Conservation (phyloP, 495 filamentous ascomycete genomes). For the Neurospora pannonica region DNA sequence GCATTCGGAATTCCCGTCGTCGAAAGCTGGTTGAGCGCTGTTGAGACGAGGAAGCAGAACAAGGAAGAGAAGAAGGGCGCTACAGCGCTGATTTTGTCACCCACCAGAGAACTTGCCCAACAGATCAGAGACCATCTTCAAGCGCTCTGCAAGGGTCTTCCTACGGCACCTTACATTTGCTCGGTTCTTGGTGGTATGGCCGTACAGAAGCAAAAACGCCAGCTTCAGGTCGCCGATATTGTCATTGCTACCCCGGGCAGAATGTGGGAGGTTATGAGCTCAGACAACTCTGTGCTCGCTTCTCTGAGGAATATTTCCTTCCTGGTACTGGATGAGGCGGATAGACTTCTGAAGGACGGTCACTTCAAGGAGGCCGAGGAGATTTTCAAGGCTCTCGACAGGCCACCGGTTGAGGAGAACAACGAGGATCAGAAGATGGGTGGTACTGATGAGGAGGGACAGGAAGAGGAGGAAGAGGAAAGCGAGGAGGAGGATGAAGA, state of each 20-base stretch:
- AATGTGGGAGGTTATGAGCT: conserved; percentile 85
- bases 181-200: conserved; percentile 87
- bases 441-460: conserved; percentile 32
- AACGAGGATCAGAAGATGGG: conserved; percentile 16
- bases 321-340: conserved; percentile 89
- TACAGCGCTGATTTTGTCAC: conserved; percentile 81
- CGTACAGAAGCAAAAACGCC: conserved; percentile 82
- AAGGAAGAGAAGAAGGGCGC: conserved; percentile 40
- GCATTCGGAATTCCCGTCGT: conserved; percentile 75
- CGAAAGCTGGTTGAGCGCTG: conserved; percentile 48
- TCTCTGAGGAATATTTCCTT: conserved; percentile 66
- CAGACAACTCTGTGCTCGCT: conserved; percentile 39
- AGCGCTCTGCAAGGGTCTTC: conserved; percentile 53
- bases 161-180: conserved; percentile 56
- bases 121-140: conserved; percentile 77
- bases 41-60: conserved; percentile 16
- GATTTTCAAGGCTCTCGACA: conserved; percentile 67
- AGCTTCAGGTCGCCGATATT: conserved; percentile 69
- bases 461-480: conserved; percentile 25
- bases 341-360: conserved; percentile 83
- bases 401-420: conserved; percentile 12
- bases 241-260: conserved; percentile 87
- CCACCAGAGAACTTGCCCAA: conserved; percentile 87
- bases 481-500: conserved; percentile 20
- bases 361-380: conserved; percentile 91